Evolutionary conservation across 371 early-diverging fungal genomes (phyloP).

Genomic region (Mortierella sp.): DNA sequence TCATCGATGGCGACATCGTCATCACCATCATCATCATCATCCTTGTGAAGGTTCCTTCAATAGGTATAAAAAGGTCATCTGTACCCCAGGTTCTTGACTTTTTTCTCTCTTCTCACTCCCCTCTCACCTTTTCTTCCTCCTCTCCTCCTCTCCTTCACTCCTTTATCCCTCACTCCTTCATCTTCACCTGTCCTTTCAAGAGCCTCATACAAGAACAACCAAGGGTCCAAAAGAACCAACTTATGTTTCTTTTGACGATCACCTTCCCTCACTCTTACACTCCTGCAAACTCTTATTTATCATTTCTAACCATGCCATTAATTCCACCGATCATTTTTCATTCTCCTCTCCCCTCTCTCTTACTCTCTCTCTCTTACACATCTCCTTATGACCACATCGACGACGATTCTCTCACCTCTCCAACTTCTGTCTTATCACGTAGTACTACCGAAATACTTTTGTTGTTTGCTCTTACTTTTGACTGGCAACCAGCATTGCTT

Average conservation of each 20-base stretch:
- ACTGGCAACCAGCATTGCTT: neutral
- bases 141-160: neutral
- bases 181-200: neutral
- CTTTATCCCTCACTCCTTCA: neutral
- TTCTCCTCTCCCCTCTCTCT: neutral
- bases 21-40: neutral
- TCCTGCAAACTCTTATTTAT: neutral
- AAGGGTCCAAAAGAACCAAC: neutral
- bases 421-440: neutral
- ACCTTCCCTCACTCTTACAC: neutral
- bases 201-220: neutral
- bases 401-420: neutral
- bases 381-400: neutral
- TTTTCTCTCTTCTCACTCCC: neutral
- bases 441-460: neutral
- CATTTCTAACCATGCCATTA: neutral
- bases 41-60: neutral
- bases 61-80: constrained; percentile 10
- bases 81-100: neutral
- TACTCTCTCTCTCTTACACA: too few relatives aligned
- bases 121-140: neutral
- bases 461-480: neutral
- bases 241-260: neutral
- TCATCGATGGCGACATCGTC: neutral
- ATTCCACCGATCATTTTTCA: neutral